Base-by-base conservation (phyloP, 208 protist genomes). In the Trypanosoma congolense region DNA sequence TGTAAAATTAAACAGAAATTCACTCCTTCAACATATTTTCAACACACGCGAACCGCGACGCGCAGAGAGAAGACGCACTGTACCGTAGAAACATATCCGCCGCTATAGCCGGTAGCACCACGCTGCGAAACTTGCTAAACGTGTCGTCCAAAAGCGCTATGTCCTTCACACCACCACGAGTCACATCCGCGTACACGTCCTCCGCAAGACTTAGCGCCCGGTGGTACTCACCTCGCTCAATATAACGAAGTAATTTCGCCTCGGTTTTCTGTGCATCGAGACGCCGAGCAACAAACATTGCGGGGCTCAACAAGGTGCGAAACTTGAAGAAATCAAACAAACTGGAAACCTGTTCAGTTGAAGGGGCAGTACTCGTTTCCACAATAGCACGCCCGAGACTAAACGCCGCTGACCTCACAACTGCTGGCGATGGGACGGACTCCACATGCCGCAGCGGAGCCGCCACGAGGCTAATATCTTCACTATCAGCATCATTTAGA, bases 271-370 rank as follows among this genome's bases (percentile, higher is more conserved):
- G 70, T 24, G 82, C 80, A 4, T 59, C 63, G 2, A 73, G 47
- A 40, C 81, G 70, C 31, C 83, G 75, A 48, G 71, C 55, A 26
- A 85, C 71, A 0, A 81, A 54, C 44, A 72, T 76, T 0, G 78
- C 74, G 1, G 88, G 88, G 31, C 78, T 92, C 35, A 85, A 80
- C 16, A 72, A 77, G 19, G 78, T 81, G 51, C 75, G 71, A 54
- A 95, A 95, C 56, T 91, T 91, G 16, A 95, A 54, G 14, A 95
- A 56, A 36, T 95, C 87, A 10, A 95, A 40, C 75, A 78, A 90
- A 8, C 83, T 70, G 2, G 57, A 57, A n/a, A 87, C 73, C 2
- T 82, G 83, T 38, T 84, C 75, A 41, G 73, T 71, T 49, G 56
- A 35, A 0, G 71, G 73, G 12, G 63, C 65, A 30, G 81, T 87